phyloP scores from a whole-genome alignment of 83 land plant species.

The Picea abies region DNA sequence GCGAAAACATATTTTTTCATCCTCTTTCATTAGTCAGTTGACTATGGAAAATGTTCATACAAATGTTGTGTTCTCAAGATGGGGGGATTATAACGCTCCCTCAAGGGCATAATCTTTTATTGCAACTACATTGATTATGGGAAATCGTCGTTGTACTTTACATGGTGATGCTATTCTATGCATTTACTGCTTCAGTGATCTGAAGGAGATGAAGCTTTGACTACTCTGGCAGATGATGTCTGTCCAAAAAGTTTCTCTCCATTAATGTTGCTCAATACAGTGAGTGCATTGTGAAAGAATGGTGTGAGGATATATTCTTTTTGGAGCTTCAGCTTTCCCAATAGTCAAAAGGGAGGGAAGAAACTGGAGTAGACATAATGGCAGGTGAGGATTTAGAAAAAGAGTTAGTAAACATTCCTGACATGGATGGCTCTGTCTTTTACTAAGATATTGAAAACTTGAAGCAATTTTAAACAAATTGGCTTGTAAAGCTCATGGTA shows the following conservation, averaged over 20 bases:
- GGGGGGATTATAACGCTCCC: constrained; percentile 68
- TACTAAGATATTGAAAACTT: constrained; percentile 53
- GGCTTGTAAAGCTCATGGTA: constrained; percentile 73
- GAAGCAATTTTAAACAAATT: constrained; percentile 59
- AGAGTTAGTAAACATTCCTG: constrained; percentile 12
- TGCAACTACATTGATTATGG: constrained; percentile 40
- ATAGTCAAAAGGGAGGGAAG: constrained; percentile 15
- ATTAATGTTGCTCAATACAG: constrained; percentile 79
- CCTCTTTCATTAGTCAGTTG: constrained; percentile 11
- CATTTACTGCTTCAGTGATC: constrained; percentile 63
- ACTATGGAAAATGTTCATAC: not conserved
- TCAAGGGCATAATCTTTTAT: constrained; percentile 49
- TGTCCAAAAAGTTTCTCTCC: constrained; percentile 60
- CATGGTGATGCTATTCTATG: constrained; percentile 53
- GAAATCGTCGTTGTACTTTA: constrained; percentile 73
- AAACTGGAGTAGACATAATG: not conserved
- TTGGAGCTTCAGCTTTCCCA: constrained; percentile 57
- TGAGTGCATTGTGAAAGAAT: constrained; percentile 75
- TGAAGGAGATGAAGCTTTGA: constrained; percentile 87
- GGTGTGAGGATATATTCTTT: constrained; percentile 88
- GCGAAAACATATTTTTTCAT: constrained; percentile 11
- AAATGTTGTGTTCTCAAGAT: not conserved
- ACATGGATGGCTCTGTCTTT: constrained; percentile 30
- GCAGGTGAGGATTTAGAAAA: too few relatives aligned
- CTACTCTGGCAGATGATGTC: constrained; percentile 82